Percentiles rank a stretch among this genome's conserved stretches.
Conservation (phyloP, 495 filamentous ascomycete species). For the Aspergillus campestris region DNA sequence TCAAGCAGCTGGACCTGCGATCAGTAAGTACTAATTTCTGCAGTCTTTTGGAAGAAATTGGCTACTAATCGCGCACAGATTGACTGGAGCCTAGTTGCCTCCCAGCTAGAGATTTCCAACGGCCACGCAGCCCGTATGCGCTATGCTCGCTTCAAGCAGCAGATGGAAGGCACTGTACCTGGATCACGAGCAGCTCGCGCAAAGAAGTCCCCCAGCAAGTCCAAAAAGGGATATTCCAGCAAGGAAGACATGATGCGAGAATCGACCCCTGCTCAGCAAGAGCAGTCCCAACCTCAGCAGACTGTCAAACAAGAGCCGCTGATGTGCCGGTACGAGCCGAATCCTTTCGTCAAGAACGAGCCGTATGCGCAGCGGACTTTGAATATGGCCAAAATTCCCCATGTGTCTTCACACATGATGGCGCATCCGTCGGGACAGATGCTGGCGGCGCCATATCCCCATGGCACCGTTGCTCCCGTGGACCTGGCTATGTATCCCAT, state of each 20-base stretch:
- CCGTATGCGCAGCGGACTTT: slow-evolving; percentile 5
- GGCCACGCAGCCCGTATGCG: slow-evolving; percentile 79
- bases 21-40: slow-evolving; percentile 39
- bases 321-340: not conserved
- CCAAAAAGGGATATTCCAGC: slow-evolving; percentile 4
- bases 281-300: not conserved
- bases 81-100: slow-evolving; percentile 64
- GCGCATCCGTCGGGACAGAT: not conserved
- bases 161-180: slow-evolving; percentile 43
- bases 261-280: not conserved
- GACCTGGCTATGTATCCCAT: slow-evolving; percentile 4
- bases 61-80: slow-evolving; percentile 39
- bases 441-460: not conserved
- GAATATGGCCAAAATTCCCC: slow-evolving; percentile 12
- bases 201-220: slow-evolving; percentile 14
- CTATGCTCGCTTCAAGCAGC: slow-evolving; percentile 58
- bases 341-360: slow-evolving; percentile 15
- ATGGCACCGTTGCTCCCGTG: not conserved
- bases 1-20: slow-evolving; percentile 68
- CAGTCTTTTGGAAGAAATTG: not conserved
- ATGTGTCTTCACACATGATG: not conserved
- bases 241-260: slow-evolving; percentile 6
- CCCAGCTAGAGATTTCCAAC: slow-evolving; percentile 58
- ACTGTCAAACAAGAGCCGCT: slow-evolving; percentile 10
- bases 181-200: slow-evolving; percentile 12